Percentiles rank a stretch among this genome's conserved stretches.
Evolutionary conservation across 192 early-diverging fungal genomes (phyloP).

Genomic region (Backusella mclennaniae): DNA sequence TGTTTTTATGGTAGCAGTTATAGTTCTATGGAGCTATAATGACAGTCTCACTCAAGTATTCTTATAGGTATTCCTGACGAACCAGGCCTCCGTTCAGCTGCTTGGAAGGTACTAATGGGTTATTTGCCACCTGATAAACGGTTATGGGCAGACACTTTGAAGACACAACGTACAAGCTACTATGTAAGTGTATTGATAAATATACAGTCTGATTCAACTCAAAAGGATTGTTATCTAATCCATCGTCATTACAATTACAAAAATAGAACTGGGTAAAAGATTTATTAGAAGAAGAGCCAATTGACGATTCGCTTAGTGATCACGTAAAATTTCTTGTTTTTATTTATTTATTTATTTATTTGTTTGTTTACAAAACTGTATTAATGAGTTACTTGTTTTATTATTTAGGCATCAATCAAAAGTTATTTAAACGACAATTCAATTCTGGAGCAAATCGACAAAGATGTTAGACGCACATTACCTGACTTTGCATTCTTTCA

Average conservation of each 20-base stretch:
- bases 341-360: not conserved
- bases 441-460: constrained; percentile 72
- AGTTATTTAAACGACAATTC: constrained; percentile 61
- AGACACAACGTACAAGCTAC: constrained; percentile 52
- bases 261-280: constrained; percentile 58
- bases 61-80: constrained; percentile 74
- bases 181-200: constrained; percentile 46
- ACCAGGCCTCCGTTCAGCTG: constrained; percentile 52
- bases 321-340: constrained; percentile 29
- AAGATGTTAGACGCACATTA: constrained; percentile 70
- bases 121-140: constrained; percentile 67
- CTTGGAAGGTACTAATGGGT: constrained; percentile 72
- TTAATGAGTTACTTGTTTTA: not conserved
- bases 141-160: constrained; percentile 49
- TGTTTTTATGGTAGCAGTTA: constrained; percentile 53
- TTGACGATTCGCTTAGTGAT: constrained; percentile 42
- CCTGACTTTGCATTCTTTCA: constrained; percentile 79
- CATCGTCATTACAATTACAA: not conserved
- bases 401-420: constrained; percentile 40
- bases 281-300: constrained; percentile 54
- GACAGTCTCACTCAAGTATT: not conserved
- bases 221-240: not conserved
- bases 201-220: not conserved
- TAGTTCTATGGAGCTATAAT: not conserved
- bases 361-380: not conserved